Conservation (phyloP, 2,329 filamentous ascomycete species). For the Beauveria varroae region DNA sequence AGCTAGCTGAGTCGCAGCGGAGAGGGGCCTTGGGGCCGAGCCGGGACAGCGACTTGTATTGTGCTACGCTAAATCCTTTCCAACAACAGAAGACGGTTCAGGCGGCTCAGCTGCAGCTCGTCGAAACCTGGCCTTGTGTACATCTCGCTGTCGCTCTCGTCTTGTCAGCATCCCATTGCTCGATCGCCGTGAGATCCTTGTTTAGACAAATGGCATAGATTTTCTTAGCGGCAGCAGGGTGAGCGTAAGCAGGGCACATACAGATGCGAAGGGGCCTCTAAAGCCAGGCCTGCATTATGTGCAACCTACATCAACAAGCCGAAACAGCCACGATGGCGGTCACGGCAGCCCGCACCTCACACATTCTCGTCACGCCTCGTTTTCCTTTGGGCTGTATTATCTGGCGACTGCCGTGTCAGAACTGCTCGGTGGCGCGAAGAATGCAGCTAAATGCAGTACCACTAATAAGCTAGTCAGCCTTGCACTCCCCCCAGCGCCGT, state of each 20-base stretch:
- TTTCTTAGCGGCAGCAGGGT: neutral
- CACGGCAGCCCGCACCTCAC: neutral
- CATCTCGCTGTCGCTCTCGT: neutral
- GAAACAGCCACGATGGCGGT: neutral
- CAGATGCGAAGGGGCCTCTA: too few relatives aligned
- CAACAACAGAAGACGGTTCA: slow-evolving; percentile 6
- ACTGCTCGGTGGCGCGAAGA: neutral
- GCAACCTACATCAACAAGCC: neutral
- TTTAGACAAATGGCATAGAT: neutral
- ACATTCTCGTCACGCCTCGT: neutral
- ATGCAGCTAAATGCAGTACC: neutral
- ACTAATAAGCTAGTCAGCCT: neutral
- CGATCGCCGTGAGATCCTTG: neutral
- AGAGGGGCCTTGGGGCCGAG: neutral
- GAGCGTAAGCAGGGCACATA: neutral
- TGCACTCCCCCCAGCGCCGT: neutral
- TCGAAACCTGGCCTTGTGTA: neutral
- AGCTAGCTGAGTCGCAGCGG: neutral
- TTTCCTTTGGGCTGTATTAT: neutral
- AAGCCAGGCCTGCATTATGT: neutral
- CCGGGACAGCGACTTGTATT: neutral
- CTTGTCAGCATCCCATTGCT: neutral
- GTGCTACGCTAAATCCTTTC: neutral
- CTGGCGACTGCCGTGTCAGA: neutral
- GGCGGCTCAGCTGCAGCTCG: neutral